These are phyloP conservation scores for Lathyrus sativus DNA, from an alignment of 306 rosid species.

Conservation along the genomic window DNA sequence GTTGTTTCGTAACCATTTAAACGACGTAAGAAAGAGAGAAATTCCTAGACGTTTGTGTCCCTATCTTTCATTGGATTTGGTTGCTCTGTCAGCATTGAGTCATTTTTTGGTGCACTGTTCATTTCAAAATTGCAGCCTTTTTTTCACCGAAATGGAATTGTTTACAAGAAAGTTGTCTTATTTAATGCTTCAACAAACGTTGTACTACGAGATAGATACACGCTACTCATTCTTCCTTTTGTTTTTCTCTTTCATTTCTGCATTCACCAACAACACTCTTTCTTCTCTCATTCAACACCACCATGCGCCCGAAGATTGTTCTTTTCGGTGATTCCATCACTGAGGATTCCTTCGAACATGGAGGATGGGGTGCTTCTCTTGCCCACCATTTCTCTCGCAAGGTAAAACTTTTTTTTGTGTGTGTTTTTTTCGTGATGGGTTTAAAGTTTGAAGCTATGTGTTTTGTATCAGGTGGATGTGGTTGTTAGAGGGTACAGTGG, in stretches of 20 bases:
- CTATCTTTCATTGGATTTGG: too few relatives aligned
- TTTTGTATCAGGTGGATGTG: not conserved
- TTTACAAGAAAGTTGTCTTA: not conserved
- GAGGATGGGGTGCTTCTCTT: slow-evolving; percentile 92
- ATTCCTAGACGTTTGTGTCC: too few relatives aligned
- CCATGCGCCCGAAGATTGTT: slow-evolving; percentile 69
- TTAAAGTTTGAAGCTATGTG: slow-evolving; percentile 27
- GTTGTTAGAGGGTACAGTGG: slow-evolving; percentile 1
- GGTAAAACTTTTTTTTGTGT: slow-evolving; percentile 37
- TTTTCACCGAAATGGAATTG: not conserved
- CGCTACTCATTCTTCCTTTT: slow-evolving; percentile 2
- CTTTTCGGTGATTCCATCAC: slow-evolving; percentile 94
- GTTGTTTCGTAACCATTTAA: too few relatives aligned
- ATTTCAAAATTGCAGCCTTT: too few relatives aligned
- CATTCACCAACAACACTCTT: not conserved
- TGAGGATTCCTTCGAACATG: slow-evolving; percentile 58
- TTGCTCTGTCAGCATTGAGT: too few relatives aligned
- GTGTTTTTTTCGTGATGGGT: not conserved
- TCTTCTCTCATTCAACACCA: too few relatives aligned
- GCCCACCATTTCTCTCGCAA: slow-evolving; percentile 73
- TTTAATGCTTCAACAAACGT: not conserved
- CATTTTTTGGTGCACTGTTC: too few relatives aligned
- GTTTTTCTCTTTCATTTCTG: not conserved
- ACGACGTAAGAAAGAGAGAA: too few relatives aligned
- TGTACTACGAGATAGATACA: too few relatives aligned